Percentiles rank a stretch among this genome's conserved stretches.
These are phyloP conservation scores for Micractinium conductrix DNA, from an alignment of 139 green algal species.

Conservation along the genomic window DNA sequence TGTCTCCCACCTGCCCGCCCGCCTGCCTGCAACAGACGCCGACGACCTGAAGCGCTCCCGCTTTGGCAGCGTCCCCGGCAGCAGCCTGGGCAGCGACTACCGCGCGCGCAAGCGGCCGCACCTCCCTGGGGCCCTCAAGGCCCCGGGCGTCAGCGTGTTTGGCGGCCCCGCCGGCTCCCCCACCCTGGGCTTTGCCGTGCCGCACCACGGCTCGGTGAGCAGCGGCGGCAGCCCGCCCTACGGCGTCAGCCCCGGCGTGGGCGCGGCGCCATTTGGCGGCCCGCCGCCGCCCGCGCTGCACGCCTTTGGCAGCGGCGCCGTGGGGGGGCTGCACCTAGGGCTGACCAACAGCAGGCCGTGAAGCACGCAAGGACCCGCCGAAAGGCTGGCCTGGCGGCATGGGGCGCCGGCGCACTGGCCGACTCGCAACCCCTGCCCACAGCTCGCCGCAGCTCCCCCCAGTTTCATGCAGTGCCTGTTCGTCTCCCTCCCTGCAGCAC, in stretches of 20 bases:
- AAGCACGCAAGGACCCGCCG: not conserved
- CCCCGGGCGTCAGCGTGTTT: conserved; percentile 1
- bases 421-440: not conserved
- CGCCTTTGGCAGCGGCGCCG: conserved; percentile 8
- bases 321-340: conserved; percentile 12
- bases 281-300: not conserved
- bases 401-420: too few species aligned
- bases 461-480: too few species aligned
- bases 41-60: conserved; percentile 37
- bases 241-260: not conserved
- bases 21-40: not conserved
- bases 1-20: not conserved
- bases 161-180: conserved; percentile 16
- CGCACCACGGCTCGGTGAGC: conserved; percentile 28
- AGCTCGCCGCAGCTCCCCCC: too few species aligned
- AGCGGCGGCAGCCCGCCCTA: conserved; percentile 29
- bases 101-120: conserved; percentile 27
- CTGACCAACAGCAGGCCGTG: conserved; percentile 5
- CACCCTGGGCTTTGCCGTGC: conserved; percentile 24
- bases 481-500: too few species aligned
- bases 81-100: conserved; percentile 31
- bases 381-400: too few species aligned
- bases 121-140: conserved; percentile 20
- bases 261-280: conserved; percentile 11
- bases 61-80: conserved; percentile 41